Percentiles rank a stretch among this genome's conserved stretches.
These are phyloP conservation scores for Paramecium primaurelia DNA, from an alignment of 73 alveolate species.

Conservation along the genomic window DNA sequence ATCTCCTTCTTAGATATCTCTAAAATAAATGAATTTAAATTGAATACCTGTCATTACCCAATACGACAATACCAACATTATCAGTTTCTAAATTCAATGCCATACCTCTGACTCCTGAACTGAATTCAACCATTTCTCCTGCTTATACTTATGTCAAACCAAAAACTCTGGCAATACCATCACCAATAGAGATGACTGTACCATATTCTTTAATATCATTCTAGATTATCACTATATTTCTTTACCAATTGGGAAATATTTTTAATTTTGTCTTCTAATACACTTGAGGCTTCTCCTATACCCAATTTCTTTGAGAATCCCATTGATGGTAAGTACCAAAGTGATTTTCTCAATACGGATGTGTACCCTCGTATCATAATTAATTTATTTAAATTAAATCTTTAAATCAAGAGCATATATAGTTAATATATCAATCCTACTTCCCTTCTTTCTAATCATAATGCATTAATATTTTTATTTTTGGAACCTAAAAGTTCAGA, in stretches of 20 bases:
- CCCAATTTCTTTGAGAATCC: conserved; percentile 50
- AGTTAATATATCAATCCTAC: neutral
- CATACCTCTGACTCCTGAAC: conserved; percentile 95
- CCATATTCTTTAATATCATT: conserved; percentile 92
- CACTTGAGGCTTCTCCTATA: conserved; percentile 64
- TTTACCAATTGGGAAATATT: conserved; percentile 57
- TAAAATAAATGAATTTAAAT: conserved; percentile 60
- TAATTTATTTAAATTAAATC: conserved; percentile 22
- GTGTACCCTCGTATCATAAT: conserved; percentile 48
- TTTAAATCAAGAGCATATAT: neutral
- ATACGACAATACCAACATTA: conserved; percentile 96
- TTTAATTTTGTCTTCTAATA: conserved; percentile 59
- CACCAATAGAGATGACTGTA: conserved; percentile 94
- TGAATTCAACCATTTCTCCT: conserved; percentile 98
- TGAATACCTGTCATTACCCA: conserved; percentile 91
- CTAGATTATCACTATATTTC: neutral
- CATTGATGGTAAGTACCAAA: neutral
- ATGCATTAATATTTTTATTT: neutral
- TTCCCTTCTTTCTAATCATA: conserved; percentile 22
- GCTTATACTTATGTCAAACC: conserved; percentile 95
- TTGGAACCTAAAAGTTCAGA: neutral
- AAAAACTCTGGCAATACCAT: conserved; percentile 97
- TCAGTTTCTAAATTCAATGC: conserved; percentile 96
- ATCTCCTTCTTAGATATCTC: conserved; percentile 95
- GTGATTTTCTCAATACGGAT: neutral